Conservation (phyloP, 257 asterid genomes). For the Jacaranda copaia region DNA sequence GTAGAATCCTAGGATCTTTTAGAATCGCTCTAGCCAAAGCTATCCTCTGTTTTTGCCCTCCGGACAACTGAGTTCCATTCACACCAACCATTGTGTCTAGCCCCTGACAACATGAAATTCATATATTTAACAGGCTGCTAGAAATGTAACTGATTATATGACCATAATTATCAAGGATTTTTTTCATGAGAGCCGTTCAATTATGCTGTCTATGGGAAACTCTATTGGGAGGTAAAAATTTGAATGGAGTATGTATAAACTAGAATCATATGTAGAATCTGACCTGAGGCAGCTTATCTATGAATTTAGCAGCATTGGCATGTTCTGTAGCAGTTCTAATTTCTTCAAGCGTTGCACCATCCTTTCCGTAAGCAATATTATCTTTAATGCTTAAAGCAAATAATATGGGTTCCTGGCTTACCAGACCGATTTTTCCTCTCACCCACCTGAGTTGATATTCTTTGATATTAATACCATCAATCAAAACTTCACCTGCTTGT, state of each 20-base stretch:
- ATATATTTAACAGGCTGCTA: neutral
- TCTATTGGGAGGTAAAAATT: no score
- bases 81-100: constrained; percentile 51
- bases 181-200: no score
- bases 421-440: constrained; percentile 59
- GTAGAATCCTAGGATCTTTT: constrained; percentile 57
- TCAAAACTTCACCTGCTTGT: constrained; percentile 54
- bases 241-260: no score
- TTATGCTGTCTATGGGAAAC: no score
- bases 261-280: neutral
- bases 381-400: constrained; percentile 50
- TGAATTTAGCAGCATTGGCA: constrained; percentile 57
- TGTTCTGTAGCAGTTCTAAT: constrained; percentile 45
- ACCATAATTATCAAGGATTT: no score
- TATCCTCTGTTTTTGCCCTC: constrained; percentile 71
- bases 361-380: constrained; percentile 58
- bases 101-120: constrained; percentile 39
- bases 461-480: constrained; percentile 57
- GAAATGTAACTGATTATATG: no score
- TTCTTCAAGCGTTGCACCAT: constrained; percentile 46
- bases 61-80: constrained; percentile 63
- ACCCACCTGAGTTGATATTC: constrained; percentile 62
- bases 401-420: constrained; percentile 67
- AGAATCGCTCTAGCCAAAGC: constrained; percentile 69
- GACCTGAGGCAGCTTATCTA: constrained; percentile 54